Evolutionary conservation across 2,329 filamentous ascomycete species (phyloP), one percentile per base, ranked within the genome.

Genomic region (Cyphellophora europaea): DNA sequence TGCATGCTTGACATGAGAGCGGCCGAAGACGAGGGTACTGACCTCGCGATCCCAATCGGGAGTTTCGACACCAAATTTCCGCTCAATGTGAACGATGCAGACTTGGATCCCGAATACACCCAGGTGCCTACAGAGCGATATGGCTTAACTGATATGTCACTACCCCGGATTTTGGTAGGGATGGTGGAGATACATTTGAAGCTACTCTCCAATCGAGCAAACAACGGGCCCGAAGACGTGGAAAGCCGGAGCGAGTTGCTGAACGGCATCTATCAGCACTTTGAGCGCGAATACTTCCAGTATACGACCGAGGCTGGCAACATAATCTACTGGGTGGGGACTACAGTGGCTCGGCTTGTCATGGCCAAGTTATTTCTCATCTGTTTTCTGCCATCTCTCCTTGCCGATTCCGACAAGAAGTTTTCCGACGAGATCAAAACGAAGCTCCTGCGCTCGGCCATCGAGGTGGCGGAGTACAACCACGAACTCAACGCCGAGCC

Each of bases 361-460:
- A 74, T 86, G 59, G 77, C 78, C 32, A 88, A 87, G 57, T 75
- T 87, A 65, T 83, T 77, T 60, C 67, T 91, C 19, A 71, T 87
- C 38, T 70, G 84, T 3, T 82, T 88, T 49, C 78, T 88, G 45
- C 82, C 82, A 1, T 49, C 66, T 2, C 52, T 75, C 3, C 67
- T 73, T 25, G 42, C 38, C n/a, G 34, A 40, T 5, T 33, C 40
- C 4, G 41, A 33, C 27, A 55, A 61, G 10, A 45, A 58, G 2
- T 53, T 61, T 2, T 52, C 57, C 3, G 48, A 54, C 27, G 53
- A 59, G 23, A 52, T 55, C 10, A 52, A 54, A 32, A 53, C 56
- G 19, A 55, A 55, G 14, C 47, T 64, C 3, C 49, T 65, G 12
- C 49, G 57, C 34, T 42, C 59, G 0, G 53, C 57, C 11, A 59